These are phyloP conservation scores for Penicillium manginii DNA, from an alignment of 495 filamentous ascomycete genomes.

Conservation along the genomic window DNA sequence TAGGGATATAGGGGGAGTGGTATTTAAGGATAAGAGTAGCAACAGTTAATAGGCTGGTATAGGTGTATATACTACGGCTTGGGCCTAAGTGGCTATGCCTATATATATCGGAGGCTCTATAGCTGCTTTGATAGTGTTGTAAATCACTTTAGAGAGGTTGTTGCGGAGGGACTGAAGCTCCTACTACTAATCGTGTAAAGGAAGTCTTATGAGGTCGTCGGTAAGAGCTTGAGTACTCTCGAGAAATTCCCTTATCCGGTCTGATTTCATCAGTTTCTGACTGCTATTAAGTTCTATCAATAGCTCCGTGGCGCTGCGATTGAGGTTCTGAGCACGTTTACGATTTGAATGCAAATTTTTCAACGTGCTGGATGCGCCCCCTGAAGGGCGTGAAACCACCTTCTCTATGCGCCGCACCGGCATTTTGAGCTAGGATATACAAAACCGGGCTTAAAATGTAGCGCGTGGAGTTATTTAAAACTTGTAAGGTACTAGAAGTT, in stretches of 20 bases:
- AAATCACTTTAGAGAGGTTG: background rate
- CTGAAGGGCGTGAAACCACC: background rate
- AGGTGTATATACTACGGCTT: background rate
- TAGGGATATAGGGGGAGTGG: too few species aligned
- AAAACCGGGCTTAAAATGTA: background rate
- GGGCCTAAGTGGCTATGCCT: background rate
- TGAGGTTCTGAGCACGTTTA: background rate
- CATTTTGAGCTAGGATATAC: background rate
- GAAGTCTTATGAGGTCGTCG: background rate
- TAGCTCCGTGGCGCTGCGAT: background rate
- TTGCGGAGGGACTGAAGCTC: background rate
- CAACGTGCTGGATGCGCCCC: background rate
- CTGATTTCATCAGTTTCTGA: background rate
- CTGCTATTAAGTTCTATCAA: background rate
- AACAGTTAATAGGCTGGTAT: background rate
- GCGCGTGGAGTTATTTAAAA: background rate
- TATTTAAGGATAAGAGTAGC: too few species aligned
- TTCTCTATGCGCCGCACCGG: background rate
- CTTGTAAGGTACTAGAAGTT: background rate
- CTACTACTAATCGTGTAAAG: constrained; percentile 4
- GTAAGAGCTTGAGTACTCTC: background rate
- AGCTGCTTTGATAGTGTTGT: background rate
- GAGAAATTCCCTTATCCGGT: background rate
- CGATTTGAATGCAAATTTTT: background rate
- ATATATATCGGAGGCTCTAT: background rate